Conservation (phyloP, 257 asterid species). For the Linaria vulgaris region DNA sequence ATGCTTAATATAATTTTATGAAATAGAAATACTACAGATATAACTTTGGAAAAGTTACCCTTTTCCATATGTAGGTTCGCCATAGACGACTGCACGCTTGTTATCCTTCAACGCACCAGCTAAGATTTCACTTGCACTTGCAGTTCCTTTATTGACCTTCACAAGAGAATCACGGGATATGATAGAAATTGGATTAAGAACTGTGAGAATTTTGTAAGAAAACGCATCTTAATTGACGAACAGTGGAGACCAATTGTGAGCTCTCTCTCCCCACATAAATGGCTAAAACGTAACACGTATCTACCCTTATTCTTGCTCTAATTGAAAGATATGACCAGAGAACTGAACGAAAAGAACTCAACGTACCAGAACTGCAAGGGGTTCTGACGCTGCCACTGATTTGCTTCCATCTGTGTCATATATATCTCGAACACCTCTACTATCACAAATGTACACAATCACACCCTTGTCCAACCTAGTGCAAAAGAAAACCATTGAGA, state of each 20-base stretch:
- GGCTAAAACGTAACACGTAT: no score
- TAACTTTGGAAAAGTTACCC: constrained; percentile 49
- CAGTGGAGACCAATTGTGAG: no score
- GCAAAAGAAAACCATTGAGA: constrained; percentile 23
- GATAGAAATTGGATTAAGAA: not conserved
- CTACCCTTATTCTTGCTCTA: not conserved
- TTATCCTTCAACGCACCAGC: constrained; percentile 97
- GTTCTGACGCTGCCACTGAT: constrained; percentile 81
- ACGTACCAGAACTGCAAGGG: constrained; percentile 82
- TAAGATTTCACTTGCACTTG: constrained; percentile 95
- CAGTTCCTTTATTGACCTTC: constrained; percentile 97
- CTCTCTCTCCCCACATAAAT: no score
- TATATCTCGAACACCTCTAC: constrained; percentile 93
- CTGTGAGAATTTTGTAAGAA: not conserved
- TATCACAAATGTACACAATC: constrained; percentile 91
- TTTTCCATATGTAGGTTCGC: constrained; percentile 96
- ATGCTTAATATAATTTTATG: not conserved
- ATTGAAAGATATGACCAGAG: constrained; percentile 1
- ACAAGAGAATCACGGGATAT: constrained; percentile 8
- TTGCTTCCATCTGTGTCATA: constrained; percentile 95
- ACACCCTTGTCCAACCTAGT: constrained; percentile 97
- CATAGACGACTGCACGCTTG: constrained; percentile 81
- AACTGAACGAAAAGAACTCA: constrained; percentile 4
- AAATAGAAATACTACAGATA: not conserved
- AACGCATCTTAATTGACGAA: no score